Evolutionary conservation across 2,329 filamentous ascomycete species (phyloP), one percentile per base, ranked within the genome.

Genomic region (Fusarium sp.): DNA sequence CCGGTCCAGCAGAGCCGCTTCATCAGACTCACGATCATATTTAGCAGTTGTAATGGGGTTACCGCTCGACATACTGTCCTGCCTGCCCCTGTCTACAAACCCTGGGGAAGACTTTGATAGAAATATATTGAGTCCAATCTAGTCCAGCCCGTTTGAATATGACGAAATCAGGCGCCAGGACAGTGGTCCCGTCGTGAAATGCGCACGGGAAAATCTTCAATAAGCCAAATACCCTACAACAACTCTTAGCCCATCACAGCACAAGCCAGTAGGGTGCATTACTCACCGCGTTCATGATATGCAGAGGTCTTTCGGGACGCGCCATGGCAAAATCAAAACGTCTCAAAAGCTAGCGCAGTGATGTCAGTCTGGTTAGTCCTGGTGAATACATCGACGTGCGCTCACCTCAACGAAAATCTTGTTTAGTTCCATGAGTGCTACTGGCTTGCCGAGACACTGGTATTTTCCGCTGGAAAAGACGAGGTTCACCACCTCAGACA

Each of bases 391-490:
- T 33, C 12, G 29, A 51, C 27, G 14, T 29, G 8, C 20, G 59
- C 81, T 69, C 75, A 85, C 84, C 81, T 85, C 83, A 31, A 84
- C 80, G 61, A 85, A 77, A 4, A 82, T 74, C 74, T 86, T 86
- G 67, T 83, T 81, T 42, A 86, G 64, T 76, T 86, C 84, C 72
- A 86, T 82, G 55, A 82, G 75, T 2, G 84, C 84, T 24, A 86
- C 82, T 12, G 69, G 51, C 40, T 82, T 85, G 6, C 86, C 87
- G n/a, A 87, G 74, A 69, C 86, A 87, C 72, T 81, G 77, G 66
- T 80, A 84, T 55, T 80, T 81, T 6, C 86, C 85, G 33, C 80
- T 79, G 17, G 83, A 83, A 76, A 87, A 88, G 1, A 85, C 79
- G 16, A 85, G 76, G 56, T 86, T 85, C 58, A 83, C 76, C 2